Conservation (phyloP, 176 grass and related monocot genomes). For the Zoysia japonica region DNA sequence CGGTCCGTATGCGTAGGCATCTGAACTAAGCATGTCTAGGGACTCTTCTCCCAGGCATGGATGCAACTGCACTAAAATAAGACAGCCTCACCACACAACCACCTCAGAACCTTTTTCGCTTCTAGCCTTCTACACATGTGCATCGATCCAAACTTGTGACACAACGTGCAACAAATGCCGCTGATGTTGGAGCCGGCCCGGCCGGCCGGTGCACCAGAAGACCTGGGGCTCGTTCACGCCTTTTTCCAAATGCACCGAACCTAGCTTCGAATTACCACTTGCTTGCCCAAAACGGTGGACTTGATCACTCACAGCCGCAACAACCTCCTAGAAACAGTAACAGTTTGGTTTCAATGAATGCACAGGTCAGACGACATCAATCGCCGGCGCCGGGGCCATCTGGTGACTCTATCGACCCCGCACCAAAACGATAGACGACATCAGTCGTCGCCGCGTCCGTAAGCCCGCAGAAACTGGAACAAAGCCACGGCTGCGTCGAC, state of each 20-base stretch:
- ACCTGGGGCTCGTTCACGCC: too few relatives aligned
- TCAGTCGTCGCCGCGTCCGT: neutral
- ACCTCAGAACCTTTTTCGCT: too few relatives aligned
- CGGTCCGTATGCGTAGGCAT: too few relatives aligned
- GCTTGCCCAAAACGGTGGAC: neutral
- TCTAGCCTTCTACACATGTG: too few relatives aligned
- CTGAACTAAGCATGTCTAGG: too few relatives aligned
- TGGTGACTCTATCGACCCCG: neutral
- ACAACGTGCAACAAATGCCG: too few relatives aligned
- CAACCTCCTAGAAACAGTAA: neutral
- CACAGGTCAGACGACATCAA: neutral
- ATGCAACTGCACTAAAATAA: too few relatives aligned
- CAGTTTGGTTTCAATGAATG: neutral
- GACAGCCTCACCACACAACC: too few relatives aligned
- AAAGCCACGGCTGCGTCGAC: neutral
- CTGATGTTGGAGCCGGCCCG: too few relatives aligned
- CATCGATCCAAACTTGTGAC: too few relatives aligned
- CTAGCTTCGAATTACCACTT: neutral
- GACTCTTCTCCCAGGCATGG: too few relatives aligned
- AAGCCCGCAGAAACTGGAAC: neutral
- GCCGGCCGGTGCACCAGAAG: too few relatives aligned
- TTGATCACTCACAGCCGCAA: neutral
- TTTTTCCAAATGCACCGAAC: neutral
- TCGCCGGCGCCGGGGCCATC: neutral
- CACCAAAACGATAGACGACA: neutral